Conservation (phyloP, 495 filamentous ascomycete species). For the Staphylotrichum longicolle region DNA sequence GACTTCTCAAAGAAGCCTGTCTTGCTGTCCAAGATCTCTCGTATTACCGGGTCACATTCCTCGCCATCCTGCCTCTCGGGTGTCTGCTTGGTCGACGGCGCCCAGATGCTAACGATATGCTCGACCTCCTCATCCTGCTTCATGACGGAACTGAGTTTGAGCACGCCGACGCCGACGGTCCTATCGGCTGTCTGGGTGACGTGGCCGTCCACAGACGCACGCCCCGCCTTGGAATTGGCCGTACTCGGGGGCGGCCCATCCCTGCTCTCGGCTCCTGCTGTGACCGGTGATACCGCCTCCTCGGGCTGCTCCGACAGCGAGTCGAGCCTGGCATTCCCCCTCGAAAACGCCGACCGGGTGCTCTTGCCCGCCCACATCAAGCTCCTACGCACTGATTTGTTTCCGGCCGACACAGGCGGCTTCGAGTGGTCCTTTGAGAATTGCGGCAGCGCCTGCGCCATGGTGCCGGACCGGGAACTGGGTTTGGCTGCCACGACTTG, state of each 20-base stretch:
- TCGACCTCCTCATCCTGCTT: conserved; percentile 74
- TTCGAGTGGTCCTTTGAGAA: conserved; percentile 42
- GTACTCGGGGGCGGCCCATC: conserved; percentile 54
- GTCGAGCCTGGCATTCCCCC: conserved; percentile 48
- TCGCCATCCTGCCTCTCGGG: conserved; percentile 57
- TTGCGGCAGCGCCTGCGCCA: conserved; percentile 35
- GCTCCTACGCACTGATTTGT: conserved; percentile 69
- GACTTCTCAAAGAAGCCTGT: conserved; percentile 72
- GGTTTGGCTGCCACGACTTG: conserved; percentile 49
- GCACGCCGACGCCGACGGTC: conserved; percentile 74
- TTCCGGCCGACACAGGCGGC: conserved; percentile 42
- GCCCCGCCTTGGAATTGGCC: conserved; percentile 49
- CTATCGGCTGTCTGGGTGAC: conserved; percentile 48
- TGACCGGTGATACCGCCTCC: conserved; percentile 34
- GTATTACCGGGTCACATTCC: conserved; percentile 74
- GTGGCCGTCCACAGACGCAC: conserved; percentile 47
- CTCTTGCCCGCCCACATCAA: conserved; percentile 73
- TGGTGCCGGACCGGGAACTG: conserved; percentile 44
- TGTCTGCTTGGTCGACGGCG: conserved; percentile 48
- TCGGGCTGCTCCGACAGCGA: conserved; percentile 49
- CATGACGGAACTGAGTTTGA: conserved; percentile 77
- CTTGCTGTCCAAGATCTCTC: conserved; percentile 68
- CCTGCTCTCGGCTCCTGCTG: conserved; percentile 38
- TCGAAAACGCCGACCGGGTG: conserved; percentile 48
- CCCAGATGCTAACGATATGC: conserved; percentile 75